A percentile compares a stretch with the other conserved stretches of the same genome.
These are phyloP conservation scores for Danielia reshetovae DNA, from an alignment of 805 yeast species.

Conservation along the genomic window DNA sequence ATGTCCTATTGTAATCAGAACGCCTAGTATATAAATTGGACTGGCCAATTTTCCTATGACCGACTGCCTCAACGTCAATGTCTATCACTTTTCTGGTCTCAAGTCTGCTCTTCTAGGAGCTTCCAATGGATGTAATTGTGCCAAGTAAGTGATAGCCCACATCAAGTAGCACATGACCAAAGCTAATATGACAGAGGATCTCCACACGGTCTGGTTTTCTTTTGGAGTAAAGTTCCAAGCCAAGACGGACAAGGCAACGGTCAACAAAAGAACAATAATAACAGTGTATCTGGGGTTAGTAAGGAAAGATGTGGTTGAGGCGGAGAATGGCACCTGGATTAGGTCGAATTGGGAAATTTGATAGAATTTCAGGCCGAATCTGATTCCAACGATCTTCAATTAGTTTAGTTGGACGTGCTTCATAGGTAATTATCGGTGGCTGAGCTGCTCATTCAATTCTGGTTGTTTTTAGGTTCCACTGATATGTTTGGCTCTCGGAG, in stretches of 20 bases:
- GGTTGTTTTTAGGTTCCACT: no score
- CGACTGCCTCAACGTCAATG: not conserved
- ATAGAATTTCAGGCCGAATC: no score
- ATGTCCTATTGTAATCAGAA: no score
- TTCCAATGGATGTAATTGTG: slow-evolving; percentile 87
- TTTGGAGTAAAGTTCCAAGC: slow-evolving; percentile 88
- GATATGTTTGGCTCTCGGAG: no score
- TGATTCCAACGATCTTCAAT: no score
- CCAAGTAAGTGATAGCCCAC: slow-evolving; percentile 91
- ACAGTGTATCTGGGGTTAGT: slow-evolving; percentile 58
- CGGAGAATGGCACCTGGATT: no score
- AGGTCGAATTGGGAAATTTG: no score
- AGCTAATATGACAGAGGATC: slow-evolving; percentile 53
- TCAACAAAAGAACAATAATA: slow-evolving; percentile 56
- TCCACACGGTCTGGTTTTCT: slow-evolving; percentile 51
- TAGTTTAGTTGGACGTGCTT: no score
- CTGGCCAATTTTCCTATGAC: not conserved
- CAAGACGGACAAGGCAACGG: slow-evolving; percentile 53
- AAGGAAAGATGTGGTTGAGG: not conserved
- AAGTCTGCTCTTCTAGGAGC: slow-evolving; percentile 86
- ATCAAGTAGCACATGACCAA: slow-evolving; percentile 75
- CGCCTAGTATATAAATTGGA: slow-evolving; percentile 1
- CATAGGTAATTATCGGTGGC: no score
- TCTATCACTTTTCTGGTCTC: slow-evolving; percentile 64
- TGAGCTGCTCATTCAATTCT: no score